Base-by-base conservation (phyloP, 345 rosid species). In the Populus davidiana region DNA sequence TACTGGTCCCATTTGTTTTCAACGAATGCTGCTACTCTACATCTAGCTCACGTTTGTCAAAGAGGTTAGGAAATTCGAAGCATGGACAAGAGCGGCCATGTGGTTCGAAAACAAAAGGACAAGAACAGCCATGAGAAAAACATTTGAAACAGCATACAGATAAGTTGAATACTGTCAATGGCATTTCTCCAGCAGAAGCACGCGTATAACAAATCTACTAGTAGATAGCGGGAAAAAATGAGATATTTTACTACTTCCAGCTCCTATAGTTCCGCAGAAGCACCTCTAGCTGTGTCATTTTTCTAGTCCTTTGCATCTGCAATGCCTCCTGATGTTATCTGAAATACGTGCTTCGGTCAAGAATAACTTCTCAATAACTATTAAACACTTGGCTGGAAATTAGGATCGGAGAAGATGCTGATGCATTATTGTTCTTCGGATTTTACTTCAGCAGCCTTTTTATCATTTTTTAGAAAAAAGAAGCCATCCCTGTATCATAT, bases 321-420 rank as follows among this genome's bases (percentile, higher is more conserved):
- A 78, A 91, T 91, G 78, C 98, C 94, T 5, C 97, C 97, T 78
- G 87, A 79, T n/a, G 96, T 86, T 80, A 91, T 92, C 94, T 93
- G 93, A 87, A 90, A 91, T 18, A 83, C 68, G 91, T 88, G 84
- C 39, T 78, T 71, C 74, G 54, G 87, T 93, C 71, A 89, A 91
- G 97, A 80, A 69, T 43, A 83, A 81, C 77, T 75, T 31, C 70
- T 70, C 69, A 36, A 49, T 13, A 27, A 52, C 52, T 49, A 20
- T 76, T 8, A 31, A 13, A 44, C 3, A 5, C 21, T 13, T 35
- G 65, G 61, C 0, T 14, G 68, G 67, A 18, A 14, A 23, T 56
- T 52, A n/a, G 18, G 47, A 72, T 35, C 13, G 21, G 33, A 72
- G 67, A 59, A 64, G 10, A 52, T 12, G 1, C 13, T 1, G 29